Evolutionary conservation across 768 basidiomycete genomes (phyloP).

Genomic region (Auricularia cornea): DNA sequence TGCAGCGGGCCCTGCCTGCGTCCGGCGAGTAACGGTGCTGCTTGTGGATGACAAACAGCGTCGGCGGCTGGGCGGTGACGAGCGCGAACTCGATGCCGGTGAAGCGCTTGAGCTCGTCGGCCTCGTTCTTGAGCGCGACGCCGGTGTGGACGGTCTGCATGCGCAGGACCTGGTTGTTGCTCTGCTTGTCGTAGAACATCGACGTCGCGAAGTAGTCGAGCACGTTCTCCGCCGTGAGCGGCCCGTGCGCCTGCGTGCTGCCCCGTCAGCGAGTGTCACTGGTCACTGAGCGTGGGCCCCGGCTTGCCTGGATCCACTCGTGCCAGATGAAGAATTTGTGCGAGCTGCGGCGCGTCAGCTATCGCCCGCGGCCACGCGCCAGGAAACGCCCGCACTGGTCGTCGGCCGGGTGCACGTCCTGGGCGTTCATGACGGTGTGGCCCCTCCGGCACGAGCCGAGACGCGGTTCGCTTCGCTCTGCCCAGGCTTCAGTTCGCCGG

Average conservation of each 20-base stretch:
- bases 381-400: constrained; percentile 53
- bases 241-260: constrained; percentile 56
- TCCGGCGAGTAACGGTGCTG: constrained; percentile 75
- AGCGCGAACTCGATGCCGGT: constrained; percentile 82
- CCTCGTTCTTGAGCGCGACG: constrained; percentile 66
- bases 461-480: not conserved
- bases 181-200: constrained; percentile 92
- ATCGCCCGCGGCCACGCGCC: not conserved
- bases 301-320: constrained; percentile 71
- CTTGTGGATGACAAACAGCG: constrained; percentile 85
- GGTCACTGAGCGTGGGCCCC: not conserved
- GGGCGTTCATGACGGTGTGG: constrained; percentile 35
- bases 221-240: constrained; percentile 66
- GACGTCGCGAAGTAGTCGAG: constrained; percentile 86
- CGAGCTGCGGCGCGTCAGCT: not conserved
- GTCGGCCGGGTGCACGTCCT: constrained; percentile 69
- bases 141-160: constrained; percentile 92
- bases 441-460: not conserved
- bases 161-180: constrained; percentile 83
- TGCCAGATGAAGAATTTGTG: constrained; percentile 86
- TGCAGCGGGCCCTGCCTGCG: constrained; percentile 47
- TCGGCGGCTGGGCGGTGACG: constrained; percentile 70
- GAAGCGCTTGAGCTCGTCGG: constrained; percentile 84
- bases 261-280: not conserved
- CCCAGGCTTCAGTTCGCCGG: too few relatives aligned